phyloP scores from a whole-genome alignment of 1,284 basidiomycete genomes.

The Neonothopanus nambi region DNA sequence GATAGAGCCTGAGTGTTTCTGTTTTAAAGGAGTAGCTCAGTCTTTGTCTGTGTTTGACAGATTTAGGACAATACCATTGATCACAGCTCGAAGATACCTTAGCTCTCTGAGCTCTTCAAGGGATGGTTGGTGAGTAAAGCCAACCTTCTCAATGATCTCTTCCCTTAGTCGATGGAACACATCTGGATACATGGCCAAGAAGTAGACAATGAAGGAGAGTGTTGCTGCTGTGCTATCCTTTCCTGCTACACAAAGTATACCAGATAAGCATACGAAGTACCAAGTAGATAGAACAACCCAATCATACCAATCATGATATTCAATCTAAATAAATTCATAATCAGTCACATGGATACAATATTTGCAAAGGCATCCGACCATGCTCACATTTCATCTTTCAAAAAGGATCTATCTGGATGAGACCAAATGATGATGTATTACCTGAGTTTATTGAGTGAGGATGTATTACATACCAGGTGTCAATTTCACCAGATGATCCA shows the following conservation, averaged over 20 bases:
- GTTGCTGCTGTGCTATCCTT: slow-evolving; percentile 40
- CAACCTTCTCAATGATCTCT: slow-evolving; percentile 39
- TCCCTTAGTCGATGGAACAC: slow-evolving; percentile 36
- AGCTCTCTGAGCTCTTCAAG: slow-evolving; percentile 42
- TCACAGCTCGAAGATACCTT: slow-evolving; percentile 45
- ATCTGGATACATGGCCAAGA: slow-evolving; percentile 39
- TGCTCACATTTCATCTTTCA: slow-evolving; percentile 28
- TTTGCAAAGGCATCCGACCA: too few relatives aligned
- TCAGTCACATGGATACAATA: too few relatives aligned
- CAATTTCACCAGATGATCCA: slow-evolving; percentile 40
- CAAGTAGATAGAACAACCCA: too few relatives aligned
- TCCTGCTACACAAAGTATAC: slow-evolving; percentile 40
- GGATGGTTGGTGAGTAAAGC: slow-evolving; percentile 32
- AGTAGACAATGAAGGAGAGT: slow-evolving; percentile 39
- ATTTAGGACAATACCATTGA: slow-evolving; percentile 33
- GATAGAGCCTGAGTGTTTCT: slow-evolving; percentile 46
- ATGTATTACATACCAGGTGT: slow-evolving; percentile 29
- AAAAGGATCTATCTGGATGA: slow-evolving; percentile 26
- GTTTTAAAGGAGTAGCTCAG: too few relatives aligned
- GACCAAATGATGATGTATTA: not conserved
- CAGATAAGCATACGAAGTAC: too few relatives aligned
- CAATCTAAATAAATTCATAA: slow-evolving; percentile 42
- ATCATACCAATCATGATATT: too few relatives aligned
- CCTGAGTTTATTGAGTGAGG: not conserved
- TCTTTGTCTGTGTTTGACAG: too few relatives aligned